These are phyloP conservation scores for Chalciporus sphaerocephalus DNA, from an alignment of 768 basidiomycete species.

Conservation along the genomic window DNA sequence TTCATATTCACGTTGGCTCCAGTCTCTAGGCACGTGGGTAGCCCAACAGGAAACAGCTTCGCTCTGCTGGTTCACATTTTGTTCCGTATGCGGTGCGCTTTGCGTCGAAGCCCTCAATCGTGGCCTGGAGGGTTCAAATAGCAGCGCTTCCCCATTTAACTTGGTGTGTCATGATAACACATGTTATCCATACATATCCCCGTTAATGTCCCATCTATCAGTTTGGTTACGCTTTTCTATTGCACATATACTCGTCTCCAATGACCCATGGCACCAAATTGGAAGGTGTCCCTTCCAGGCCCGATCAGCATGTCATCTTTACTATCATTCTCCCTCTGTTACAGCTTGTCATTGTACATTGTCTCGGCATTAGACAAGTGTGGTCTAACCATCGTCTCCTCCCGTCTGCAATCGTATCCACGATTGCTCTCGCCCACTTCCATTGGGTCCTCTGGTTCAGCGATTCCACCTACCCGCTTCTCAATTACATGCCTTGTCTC, in stretches of 20 bases:
- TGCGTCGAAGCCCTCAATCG: conserved; percentile 63
- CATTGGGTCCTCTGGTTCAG: conserved; percentile 54
- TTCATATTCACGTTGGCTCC: conserved; percentile 29
- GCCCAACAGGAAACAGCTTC: conserved; percentile 50
- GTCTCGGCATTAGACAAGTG: conserved; percentile 57
- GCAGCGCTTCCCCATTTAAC: conserved; percentile 63
- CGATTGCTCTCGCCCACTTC: conserved; percentile 63
- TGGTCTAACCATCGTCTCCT: conserved; percentile 66
- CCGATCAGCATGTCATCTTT: conserved; percentile 69
- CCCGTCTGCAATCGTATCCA: conserved; percentile 60
- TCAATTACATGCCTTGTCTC: conserved; percentile 70
- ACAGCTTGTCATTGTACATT: conserved; percentile 65
- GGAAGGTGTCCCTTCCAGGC: conserved; percentile 50
- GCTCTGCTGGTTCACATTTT: conserved; percentile 73
- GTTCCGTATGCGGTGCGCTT: conserved; percentile 60
- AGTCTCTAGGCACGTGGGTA: conserved; percentile 42
- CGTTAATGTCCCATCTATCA: conserved; percentile 25
- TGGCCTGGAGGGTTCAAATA: conserved; percentile 60
- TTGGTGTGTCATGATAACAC: conserved; percentile 45
- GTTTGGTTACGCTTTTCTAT: conserved; percentile 74
- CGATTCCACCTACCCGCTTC: conserved; percentile 54
- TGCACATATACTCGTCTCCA: conserved; percentile 71
- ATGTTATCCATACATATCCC: not conserved
- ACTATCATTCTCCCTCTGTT: conserved; percentile 69
- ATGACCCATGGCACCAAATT: conserved; percentile 46